Base-by-base conservation (phyloP, 2,329 filamentous ascomycete species). In the Xylaria sp. region DNA sequence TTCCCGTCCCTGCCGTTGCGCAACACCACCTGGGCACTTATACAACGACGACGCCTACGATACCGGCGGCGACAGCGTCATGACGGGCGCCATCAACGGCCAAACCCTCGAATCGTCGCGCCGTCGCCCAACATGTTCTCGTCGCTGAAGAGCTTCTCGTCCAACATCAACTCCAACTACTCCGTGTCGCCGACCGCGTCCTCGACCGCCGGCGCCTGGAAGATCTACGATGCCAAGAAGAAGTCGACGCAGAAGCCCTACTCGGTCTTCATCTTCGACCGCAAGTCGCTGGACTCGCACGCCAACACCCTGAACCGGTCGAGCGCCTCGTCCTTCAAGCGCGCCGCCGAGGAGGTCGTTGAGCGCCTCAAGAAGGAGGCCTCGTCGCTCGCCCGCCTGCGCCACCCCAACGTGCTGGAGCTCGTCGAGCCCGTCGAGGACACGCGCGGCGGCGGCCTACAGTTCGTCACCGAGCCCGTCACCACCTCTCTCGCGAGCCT, bases 211-310 rank as follows among this genome's bases (percentile, higher is more conserved):
- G 96, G 96, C 20, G 93, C 94, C 67, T 99, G 96, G 96, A 97
- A 94, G 84, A 96, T 99, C 77, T 95, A 95, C 86, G 94, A 98
- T 83, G 94, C 93, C 68, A 98, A 97, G 85, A 97, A 97, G 83
- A 98, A 98, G 83, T 94, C 92, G 36, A 97, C 94, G 0, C 93
- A 93, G 73, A 97, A 96, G 80, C 81, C 91, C 8, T 96, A 91
- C 64, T 98, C 94, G 18, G 90, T 98, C 74, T 99, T 98, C 77
- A 90, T 98, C 73, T 98, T 98, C 79, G 96, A 99, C 73, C 91
- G 90, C 79, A 97, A 97, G 82, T 89, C 89, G 0, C 84, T 99
- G 64, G 94, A 98, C 67, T 83, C 89, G 10, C 87, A 91, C 68
- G 86, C 88, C 18, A 86, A 85, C 57, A 87, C 89, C 7, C 82